These are phyloP conservation scores for Naganishia vaughanmartiniae DNA, from an alignment of 768 basidiomycete species.

Conservation along the genomic window DNA sequence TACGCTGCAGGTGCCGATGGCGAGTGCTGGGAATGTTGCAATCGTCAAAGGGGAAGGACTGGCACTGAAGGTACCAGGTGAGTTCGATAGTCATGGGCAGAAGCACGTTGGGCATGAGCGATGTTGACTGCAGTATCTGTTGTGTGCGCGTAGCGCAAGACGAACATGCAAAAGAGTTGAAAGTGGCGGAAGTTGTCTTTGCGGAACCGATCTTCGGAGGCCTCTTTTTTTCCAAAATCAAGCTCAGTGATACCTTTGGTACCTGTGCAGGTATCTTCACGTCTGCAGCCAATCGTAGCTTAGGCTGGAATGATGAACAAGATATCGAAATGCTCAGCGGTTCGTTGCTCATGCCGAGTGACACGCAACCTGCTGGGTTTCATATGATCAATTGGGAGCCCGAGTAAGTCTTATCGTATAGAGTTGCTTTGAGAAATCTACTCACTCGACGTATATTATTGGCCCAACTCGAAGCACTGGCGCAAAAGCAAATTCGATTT, in stretches of 20 bases:
- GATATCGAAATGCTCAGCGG: not conserved
- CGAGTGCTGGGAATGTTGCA: conserved; percentile 2
- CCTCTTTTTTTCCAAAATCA: not conserved
- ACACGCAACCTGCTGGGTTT: not conserved
- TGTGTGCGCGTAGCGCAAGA: not conserved
- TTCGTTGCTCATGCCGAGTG: not conserved
- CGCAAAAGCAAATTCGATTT: not conserved
- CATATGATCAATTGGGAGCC: not conserved
- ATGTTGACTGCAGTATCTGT: not conserved
- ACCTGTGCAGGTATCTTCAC: conserved; percentile 11
- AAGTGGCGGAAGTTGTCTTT: not conserved
- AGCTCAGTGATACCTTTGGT: not conserved
- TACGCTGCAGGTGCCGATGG: not conserved
- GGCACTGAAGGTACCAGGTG: conserved; percentile 5
- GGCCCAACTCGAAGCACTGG: not conserved
- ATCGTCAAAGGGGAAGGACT: conserved; percentile 2
- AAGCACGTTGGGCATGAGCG: not conserved
- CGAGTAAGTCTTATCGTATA: not conserved
- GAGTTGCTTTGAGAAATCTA: too few species aligned
- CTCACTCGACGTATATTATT: not conserved
- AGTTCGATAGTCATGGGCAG: not conserved
- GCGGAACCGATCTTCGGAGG: not conserved
- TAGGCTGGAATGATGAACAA: not conserved
- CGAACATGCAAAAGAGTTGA: not conserved
- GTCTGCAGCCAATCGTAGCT: not conserved